Evolutionary conservation across 108 stramenopile species (phyloP), one percentile per base, ranked within the genome.

Genomic region (Chaetoceros muelleri): DNA sequence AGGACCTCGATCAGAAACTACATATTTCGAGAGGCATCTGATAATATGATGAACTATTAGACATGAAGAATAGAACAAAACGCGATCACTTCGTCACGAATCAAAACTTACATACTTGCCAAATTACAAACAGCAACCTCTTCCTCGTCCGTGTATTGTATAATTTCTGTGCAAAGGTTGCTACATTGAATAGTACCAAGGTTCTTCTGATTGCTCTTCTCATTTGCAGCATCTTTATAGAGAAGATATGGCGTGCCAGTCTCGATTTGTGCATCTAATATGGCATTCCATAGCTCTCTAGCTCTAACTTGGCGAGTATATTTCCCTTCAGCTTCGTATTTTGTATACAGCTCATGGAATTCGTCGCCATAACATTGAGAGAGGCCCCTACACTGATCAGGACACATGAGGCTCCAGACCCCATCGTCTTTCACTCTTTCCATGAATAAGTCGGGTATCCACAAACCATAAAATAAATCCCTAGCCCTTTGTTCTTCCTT

Each of bases 401-500:
- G 97, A 71, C 96, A 96, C 84, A 98, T 94, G 1, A 98, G 76
- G 64, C 86, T 88, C 97, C 97, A 98, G 57, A 83, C 50, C 21
- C 81, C 95, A 69, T 97, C 88, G 22, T 73, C 69, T 64, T 96
- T 75, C 19, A 98, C 95, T 26, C 97, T 74, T 62, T 84, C 71
- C 97, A 98, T 98, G 61, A 98, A 98, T n/a, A 95, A 62, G 66
- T 98, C 95, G 0, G 92, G 87, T 44, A 95, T 86, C 93, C 94
- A 98, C n/a, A 98, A 64, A 44, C 89, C 97, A 58, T 96, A 96
- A 61, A 98, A 98, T 20, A 98, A 72, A 64, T 98, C 95, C 5
- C 95, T 70, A 3, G 97, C 95, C 23, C 97, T 75, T 50, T 95
- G 86, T 60, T 89, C 82, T 70, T 98, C 97, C 55, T 96, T 95